Percentiles rank a stretch among this genome's conserved stretches.
Conservation (phyloP, 2,329 filamentous ascomycete species). For the Byssothecium circinans region DNA sequence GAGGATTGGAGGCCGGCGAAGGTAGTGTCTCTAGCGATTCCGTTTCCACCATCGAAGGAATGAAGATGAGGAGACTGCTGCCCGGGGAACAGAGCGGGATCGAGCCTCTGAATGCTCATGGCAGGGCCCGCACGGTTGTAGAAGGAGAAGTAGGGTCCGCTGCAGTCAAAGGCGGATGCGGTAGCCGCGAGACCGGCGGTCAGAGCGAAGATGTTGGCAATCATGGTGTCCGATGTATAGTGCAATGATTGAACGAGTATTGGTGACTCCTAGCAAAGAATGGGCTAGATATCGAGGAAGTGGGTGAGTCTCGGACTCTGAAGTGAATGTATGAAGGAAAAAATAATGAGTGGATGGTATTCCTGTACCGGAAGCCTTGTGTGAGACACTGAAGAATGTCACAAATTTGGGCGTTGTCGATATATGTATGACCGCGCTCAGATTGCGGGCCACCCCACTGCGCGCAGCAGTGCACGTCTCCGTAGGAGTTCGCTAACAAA, state of each 20-base stretch:
- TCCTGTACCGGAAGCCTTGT: constrained; percentile 36
- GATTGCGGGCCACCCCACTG: constrained; percentile 15
- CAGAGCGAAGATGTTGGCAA: constrained; percentile 28
- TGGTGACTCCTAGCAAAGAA: constrained; percentile 20
- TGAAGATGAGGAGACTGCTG: constrained; percentile 39
- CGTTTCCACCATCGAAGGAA: constrained; percentile 44
- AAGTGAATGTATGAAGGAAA: constrained; percentile 31
- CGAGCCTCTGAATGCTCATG: constrained; percentile 41
- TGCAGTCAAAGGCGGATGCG: constrained; percentile 37
- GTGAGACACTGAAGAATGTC: constrained; percentile 16
- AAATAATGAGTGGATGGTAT: constrained; percentile 37
- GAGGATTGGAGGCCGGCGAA: constrained; percentile 33
- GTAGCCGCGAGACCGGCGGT: constrained; percentile 36
- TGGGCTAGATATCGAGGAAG: constrained; percentile 27
- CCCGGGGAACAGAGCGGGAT: constrained; percentile 40
- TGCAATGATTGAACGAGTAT: constrained; percentile 1
- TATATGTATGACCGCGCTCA: constrained; percentile 22
- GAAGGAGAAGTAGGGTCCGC: constrained; percentile 44
- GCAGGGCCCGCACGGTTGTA: constrained; percentile 39
- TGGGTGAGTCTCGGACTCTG: constrained; percentile 40
- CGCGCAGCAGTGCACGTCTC: not conserved
- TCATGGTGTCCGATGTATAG: constrained; percentile 27
- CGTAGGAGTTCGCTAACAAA: constrained; percentile 1
- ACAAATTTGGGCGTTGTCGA: constrained; percentile 13
- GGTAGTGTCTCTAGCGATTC: constrained; percentile 27